Evolutionary conservation across 2,329 filamentous ascomycete species (phyloP), one percentile per base, ranked within the genome.

Genomic region (Dendrostoma leiphaemia): DNA sequence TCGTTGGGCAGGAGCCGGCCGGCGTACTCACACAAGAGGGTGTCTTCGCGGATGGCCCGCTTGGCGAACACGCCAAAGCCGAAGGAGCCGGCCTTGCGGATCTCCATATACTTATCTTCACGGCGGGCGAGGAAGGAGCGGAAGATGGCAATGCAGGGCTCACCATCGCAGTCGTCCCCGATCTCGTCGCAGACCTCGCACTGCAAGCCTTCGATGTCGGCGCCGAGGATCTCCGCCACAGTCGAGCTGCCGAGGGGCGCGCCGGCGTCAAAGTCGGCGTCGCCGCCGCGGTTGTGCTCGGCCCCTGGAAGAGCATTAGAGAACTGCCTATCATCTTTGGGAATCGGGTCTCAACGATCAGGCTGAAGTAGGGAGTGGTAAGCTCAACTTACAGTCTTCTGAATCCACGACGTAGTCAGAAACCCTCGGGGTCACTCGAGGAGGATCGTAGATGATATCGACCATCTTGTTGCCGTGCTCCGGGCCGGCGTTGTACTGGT

Each of bases 21-120:
- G 1, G 40, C 4, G 29, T 56, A 48, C 43, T 56, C 53, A 24
- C 53, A 40, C 2, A 56, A 45, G 3, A 43, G 1, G 12, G 48
- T 52, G 2, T 19, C 44, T 13, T 5, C 5, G 6, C 21, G 43
- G 21, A 52, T 52, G 4, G 9, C 13, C 6, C 24, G 31, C 37
- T 8, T 19, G 12, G 53, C 53, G 10, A 52, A 56, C 5, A 52
- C 28, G 17, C 48, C 53, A 13, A 43, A 48, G 24, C 48, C 53
- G n/a, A 48, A 23, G 32, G 43, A 34, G 21, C 28, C 12, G 1
- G 34, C 48, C 29, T 41, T 12, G 43, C 43, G 29, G 23, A 51
- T 47, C 13, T 35, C 28, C 19, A 51, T 21, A 10, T 24, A 43
- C 3, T 1, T 7, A 4, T 23, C 29, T 8, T 38, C 29, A 9